Evolutionary conservation across 257 asterid species (phyloP).

Genomic region (Gynochthodes officinalis): DNA sequence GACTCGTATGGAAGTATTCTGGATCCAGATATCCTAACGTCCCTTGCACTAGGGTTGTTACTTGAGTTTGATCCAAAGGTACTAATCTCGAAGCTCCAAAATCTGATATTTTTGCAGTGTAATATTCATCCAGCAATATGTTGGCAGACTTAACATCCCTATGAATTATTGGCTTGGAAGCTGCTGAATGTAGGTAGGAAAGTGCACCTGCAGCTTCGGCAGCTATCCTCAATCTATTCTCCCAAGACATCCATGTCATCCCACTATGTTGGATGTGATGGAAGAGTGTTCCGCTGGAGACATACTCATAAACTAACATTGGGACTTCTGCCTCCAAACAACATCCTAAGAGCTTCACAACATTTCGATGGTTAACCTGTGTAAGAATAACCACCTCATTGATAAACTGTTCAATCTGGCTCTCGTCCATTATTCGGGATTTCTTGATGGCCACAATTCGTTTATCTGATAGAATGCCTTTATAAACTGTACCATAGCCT

Average conservation of each 20-base stretch:
- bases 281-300: constrained; percentile 57
- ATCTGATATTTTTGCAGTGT: constrained; percentile 63
- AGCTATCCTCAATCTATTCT: constrained; percentile 61
- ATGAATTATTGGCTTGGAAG: constrained; percentile 58
- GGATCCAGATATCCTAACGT: constrained; percentile 79
- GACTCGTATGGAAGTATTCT: constrained; percentile 67
- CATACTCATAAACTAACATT: constrained; percentile 58
- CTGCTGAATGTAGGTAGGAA: constrained; percentile 71
- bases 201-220: constrained; percentile 66
- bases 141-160: constrained; percentile 79
- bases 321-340: constrained; percentile 78
- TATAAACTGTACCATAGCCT: constrained; percentile 71
- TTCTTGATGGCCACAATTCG: constrained; percentile 65
- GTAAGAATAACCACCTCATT: constrained; percentile 77
- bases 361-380: constrained; percentile 69
- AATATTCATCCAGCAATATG: constrained; percentile 52
- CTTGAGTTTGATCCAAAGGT: constrained; percentile 58
- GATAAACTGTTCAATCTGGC: constrained; percentile 67
- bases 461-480: constrained; percentile 53
- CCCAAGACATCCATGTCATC: constrained; percentile 53
- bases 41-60: constrained; percentile 74
- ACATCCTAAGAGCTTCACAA: constrained; percentile 71
- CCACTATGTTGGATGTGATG: constrained; percentile 49
- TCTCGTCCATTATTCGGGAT: constrained; percentile 50
- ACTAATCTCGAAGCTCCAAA: constrained; percentile 79